Evolutionary conservation across 2,329 filamentous ascomycete species (phyloP).

Genomic region (Amylocarpus encephaloides): DNA sequence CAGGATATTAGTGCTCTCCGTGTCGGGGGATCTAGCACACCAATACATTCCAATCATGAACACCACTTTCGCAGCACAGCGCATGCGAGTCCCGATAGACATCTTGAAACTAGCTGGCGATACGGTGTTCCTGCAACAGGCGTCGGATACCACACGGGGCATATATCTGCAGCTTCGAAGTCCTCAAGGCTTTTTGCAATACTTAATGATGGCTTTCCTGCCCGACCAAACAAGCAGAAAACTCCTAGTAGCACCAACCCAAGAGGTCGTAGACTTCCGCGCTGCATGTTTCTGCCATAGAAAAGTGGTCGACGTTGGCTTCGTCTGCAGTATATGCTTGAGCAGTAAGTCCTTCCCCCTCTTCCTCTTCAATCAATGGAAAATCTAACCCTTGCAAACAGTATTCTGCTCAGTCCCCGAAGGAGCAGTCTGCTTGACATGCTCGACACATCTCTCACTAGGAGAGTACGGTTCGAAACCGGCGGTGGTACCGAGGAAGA

Average conservation of each 20-base stretch:
- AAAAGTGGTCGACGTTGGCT: constrained; percentile 83
- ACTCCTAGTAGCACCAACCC: constrained; percentile 69
- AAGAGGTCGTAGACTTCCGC: constrained; percentile 87
- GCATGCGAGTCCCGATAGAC: constrained; percentile 83
- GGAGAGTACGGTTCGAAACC: constrained; percentile 70
- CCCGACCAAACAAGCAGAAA: constrained; percentile 60
- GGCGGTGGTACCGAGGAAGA: constrained; percentile 64
- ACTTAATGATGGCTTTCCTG: constrained; percentile 91
- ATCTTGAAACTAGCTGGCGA: constrained; percentile 80
- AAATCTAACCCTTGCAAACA: constrained; percentile 14
- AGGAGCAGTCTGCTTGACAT: constrained; percentile 71
- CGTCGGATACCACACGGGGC: constrained; percentile 65
- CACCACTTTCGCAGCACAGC: constrained; percentile 88
- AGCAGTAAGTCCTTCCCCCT: constrained; percentile 52
- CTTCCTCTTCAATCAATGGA: not conserved
- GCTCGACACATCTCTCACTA: constrained; percentile 71
- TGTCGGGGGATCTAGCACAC: constrained; percentile 75
- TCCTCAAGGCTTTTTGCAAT: constrained; percentile 74
- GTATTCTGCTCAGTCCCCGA: constrained; percentile 67
- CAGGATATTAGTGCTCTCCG: constrained; percentile 83
- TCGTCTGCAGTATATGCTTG: constrained; percentile 92
- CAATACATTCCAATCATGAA: constrained; percentile 99
- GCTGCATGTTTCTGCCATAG: constrained; percentile 98
- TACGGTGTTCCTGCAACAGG: constrained; percentile 91
- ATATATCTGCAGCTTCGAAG: constrained; percentile 58